Evolutionary conservation across 2,329 filamentous ascomycete species (phyloP), one percentile per base, ranked within the genome.

Genomic region (Ophiostoma sp.): DNA sequence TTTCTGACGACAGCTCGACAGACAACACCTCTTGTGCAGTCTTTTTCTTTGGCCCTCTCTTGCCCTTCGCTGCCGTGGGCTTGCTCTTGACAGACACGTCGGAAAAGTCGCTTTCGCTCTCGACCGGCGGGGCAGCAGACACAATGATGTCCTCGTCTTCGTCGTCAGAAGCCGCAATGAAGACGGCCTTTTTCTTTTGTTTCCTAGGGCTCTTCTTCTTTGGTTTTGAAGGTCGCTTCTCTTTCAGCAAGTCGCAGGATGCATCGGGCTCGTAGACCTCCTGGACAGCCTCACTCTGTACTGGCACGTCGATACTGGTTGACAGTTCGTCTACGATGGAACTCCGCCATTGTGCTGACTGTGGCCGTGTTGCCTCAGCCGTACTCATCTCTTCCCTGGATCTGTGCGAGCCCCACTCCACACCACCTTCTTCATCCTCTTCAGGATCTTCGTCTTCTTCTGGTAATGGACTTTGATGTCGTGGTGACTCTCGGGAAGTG

Each of bases 11-110:
- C 15, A 50, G 9, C 15, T 66, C 68, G 1, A 31, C 22, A 1
- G 22, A 36, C 28, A 61, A 19, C 25, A 45, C 36, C 25, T 45
- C 33, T 48, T 42, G 39, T 12, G 42, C 42, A 25, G 36, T 25
- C 22, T 36, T 73, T 48, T 70, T 63, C n/a, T 61, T 74, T n/a
- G 84, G 80, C 3, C 85, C 85, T 69, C 84, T 80, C 74, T 70
- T 69, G 50, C 81, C 83, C 72, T 78, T 79, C 12, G 22, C 12
- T n/a, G 28, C n/a, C 2, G 61, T 7, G 50, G 8, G 3, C 22
- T 72, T 55, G 31, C 59, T 52, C n/a, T 71, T 52, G 28, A 11
- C n/a, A 4, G 12, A 28, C 7, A 15, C 45, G 31, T 31, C 70
- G 8, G 59, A 39, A 15, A 52, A 33, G 45, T 64, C 57, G 42